Percentiles rank a stretch among this genome's conserved stretches.
Conservation (phyloP, 768 basidiomycete species). For the Mycena rebaudengoi region DNA sequence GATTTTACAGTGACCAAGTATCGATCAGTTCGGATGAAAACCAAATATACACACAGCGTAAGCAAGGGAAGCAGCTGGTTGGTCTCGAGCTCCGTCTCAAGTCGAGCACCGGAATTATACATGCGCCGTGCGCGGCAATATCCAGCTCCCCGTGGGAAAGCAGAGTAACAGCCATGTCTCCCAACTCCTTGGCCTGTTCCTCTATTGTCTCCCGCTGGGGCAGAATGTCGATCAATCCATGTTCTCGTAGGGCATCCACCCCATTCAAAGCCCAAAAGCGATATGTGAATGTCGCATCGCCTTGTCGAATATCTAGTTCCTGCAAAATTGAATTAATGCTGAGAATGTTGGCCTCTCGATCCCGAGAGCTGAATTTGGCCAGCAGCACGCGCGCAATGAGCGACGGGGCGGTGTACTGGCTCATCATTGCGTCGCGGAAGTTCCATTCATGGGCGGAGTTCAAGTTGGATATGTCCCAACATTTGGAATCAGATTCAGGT, state of each 20-base stretch:
- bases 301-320: neutral
- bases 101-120: neutral
- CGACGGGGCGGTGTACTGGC: neutral
- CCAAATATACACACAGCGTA: no score
- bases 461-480: neutral
- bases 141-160: neutral
- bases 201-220: neutral
- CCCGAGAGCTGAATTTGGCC: neutral
- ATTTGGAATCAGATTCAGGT: neutral
- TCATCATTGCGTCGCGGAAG: neutral
- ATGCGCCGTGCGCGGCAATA: neutral
- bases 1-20: no score
- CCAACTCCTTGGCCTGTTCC: neutral
- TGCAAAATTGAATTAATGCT: neutral
- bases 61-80: no score
- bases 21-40: no score
- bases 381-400: neutral
- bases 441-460: neutral
- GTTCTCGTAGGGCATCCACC: neutral
- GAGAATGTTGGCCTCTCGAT: neutral
- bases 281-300: neutral
- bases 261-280: neutral
- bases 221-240: neutral
- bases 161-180: neutral
- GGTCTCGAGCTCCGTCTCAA: neutral